phyloP scores from a whole-genome alignment of 1,139 yeast species.

The Candida sp. region DNA sequence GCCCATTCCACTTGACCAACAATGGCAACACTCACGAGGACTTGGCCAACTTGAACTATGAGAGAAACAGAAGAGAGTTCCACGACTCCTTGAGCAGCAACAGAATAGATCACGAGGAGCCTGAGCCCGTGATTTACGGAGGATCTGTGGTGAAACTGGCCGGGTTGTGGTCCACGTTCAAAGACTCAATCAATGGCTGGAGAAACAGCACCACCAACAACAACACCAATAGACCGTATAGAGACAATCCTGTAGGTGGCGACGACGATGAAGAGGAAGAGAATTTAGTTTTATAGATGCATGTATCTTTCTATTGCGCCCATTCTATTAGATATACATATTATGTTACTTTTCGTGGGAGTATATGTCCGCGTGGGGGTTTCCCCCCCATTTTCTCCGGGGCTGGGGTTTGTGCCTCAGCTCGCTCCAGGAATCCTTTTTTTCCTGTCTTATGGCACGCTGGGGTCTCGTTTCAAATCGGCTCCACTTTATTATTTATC shows the following conservation, averaged over 20 bases:
- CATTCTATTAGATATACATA: not conserved
- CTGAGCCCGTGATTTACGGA: constrained; percentile 7
- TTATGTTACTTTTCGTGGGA: not conserved
- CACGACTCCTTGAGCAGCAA: constrained; percentile 22
- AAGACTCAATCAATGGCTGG: constrained; percentile 23
- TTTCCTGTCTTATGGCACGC: not conserved
- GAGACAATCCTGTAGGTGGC: constrained; percentile 17
- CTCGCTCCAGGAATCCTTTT: not conserved
- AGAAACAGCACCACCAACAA: not conserved
- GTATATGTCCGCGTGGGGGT: not conserved
- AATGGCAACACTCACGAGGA: constrained; percentile 6
- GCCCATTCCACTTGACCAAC: constrained; percentile 32
- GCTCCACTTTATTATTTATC: not conserved
- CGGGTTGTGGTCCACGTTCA: constrained; percentile 25
- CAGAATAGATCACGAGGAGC: constrained; percentile 16
- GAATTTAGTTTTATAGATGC: constrained; percentile 15
- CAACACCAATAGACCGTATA: constrained; percentile 17
- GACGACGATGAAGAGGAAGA: constrained; percentile 31
- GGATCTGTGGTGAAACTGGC: constrained; percentile 7
- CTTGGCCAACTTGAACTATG: constrained; percentile 38
- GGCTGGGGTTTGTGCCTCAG: not conserved
- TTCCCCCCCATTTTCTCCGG: not conserved
- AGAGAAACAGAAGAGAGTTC: constrained; percentile 31
- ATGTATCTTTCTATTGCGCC: not conserved
- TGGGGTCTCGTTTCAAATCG: not conserved